phyloP scores from a whole-genome alignment of 495 filamentous ascomycete genomes.

The Xylaria sp. region DNA sequence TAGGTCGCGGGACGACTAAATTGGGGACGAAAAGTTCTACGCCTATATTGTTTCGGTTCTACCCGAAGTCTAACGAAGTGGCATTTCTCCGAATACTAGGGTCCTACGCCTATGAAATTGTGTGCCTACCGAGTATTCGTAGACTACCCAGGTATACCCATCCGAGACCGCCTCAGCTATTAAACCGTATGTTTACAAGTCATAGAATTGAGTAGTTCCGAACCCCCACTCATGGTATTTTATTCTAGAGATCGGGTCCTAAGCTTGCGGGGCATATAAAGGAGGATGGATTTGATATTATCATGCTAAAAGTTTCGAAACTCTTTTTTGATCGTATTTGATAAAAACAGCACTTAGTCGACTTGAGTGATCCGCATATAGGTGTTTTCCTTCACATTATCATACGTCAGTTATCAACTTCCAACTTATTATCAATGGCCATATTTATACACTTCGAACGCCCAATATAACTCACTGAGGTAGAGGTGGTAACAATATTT shows the following conservation, averaged over 20 bases:
- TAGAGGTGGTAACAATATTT: not conserved
- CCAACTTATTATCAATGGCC: not conserved
- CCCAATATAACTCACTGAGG: not conserved
- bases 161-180: not conserved
- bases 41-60: not conserved
- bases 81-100: not conserved
- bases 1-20: not conserved
- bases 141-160: not conserved
- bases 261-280: not conserved
- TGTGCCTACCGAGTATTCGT: not conserved
- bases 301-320: not conserved
- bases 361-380: not conserved
- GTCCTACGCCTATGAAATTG: not conserved
- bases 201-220: not conserved
- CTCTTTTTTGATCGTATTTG: not conserved
- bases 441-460: not conserved
- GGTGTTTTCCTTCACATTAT: not conserved
- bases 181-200: not conserved
- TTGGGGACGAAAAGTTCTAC: not conserved
- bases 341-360: not conserved
- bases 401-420: not conserved
- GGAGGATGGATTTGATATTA: not conserved
- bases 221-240: not conserved
- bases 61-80: not conserved
- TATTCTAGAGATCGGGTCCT: not conserved